Evolutionary conservation across 441 rosid genomes (phyloP), one percentile per base, ranked within the genome.

Genomic region (Croton setiger): DNA sequence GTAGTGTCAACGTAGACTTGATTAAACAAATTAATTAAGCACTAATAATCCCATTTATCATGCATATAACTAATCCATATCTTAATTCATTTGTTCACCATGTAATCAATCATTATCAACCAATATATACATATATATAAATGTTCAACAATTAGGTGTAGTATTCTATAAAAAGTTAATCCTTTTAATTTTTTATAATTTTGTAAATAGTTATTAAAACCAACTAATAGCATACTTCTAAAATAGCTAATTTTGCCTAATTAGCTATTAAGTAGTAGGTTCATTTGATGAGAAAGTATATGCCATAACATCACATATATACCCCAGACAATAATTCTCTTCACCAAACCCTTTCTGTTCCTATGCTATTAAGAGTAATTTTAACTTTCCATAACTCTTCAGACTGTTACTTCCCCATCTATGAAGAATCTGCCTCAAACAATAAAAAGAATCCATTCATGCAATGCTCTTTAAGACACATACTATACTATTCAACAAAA

Each of bases 271-370:
- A n/a, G n/a, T n/a, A n/a, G n/a, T n/a, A 60, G 64, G 37, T 51
- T 64, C 37, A 76, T 69, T 57, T 44, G 75, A 80, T 60, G 69
- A 57, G 53, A 33, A 52, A 49, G 31, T n/a, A 47, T 13, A 11
- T 47, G 14, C 12, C 5, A 47, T 47, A 12, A 13, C 2, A 13
- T 4, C 4, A 11, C n/a, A 15, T 15, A 48, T 15, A 68, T 74
- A 73, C 73, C 68, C 67, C 75, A 72, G 79, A 82, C 74, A 80
- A 72, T 74, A 72, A 76, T 76, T 80, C 81, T 69, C 77, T 67
- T 49, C 63, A 66, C 73, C 53, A 52, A 63, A n/a, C 31, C 44
- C 71, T 62, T 68, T 45, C 36, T 57, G 57, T 74, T 48, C 5
- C 44, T 64, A 23, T 63, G 70, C 72, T 69, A 72, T 64, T 70